These are phyloP conservation scores for Sarocladium strictum DNA, from an alignment of 2,329 filamentous ascomycete genomes.

Conservation along the genomic window DNA sequence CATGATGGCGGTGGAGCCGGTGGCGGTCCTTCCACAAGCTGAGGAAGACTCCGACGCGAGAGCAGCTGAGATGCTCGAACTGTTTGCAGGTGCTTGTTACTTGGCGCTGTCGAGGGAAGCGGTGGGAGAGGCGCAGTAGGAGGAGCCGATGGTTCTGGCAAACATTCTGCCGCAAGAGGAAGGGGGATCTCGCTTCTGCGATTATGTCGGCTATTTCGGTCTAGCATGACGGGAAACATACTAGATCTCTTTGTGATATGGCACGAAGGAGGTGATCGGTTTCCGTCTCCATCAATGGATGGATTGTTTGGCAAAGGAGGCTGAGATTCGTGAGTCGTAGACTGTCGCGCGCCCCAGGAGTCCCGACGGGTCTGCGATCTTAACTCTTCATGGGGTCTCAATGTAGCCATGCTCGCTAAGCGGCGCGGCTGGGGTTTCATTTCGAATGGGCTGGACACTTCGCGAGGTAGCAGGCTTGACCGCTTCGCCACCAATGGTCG, in stretches of 20 bases:
- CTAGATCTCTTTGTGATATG: constrained; percentile 15
- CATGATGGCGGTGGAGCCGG: constrained; percentile 49
- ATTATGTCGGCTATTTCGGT: neutral
- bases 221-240: constrained; percentile 13
- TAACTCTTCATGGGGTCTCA: neutral
- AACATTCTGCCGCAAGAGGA: constrained; percentile 17
- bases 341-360: neutral
- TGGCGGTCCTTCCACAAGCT: constrained; percentile 44
- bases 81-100: constrained; percentile 1
- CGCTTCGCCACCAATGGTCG: neutral
- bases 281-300: neutral
- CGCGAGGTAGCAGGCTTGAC: neutral
- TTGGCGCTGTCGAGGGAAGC: constrained; percentile 20
- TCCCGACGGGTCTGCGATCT: neutral
- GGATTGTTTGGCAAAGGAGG: neutral
- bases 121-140: constrained; percentile 25
- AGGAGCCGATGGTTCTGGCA: constrained; percentile 19
- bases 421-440: neutral
- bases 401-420: neutral
- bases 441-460: neutral
- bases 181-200: constrained; percentile 16
- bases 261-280: neutral
- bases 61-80: neutral
- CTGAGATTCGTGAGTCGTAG: neutral
- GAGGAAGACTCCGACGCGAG: constrained; percentile 42